These are phyloP conservation scores for Crepidotus sp. DNA, from an alignment of 1,284 basidiomycete genomes.

Conservation along the genomic window DNA sequence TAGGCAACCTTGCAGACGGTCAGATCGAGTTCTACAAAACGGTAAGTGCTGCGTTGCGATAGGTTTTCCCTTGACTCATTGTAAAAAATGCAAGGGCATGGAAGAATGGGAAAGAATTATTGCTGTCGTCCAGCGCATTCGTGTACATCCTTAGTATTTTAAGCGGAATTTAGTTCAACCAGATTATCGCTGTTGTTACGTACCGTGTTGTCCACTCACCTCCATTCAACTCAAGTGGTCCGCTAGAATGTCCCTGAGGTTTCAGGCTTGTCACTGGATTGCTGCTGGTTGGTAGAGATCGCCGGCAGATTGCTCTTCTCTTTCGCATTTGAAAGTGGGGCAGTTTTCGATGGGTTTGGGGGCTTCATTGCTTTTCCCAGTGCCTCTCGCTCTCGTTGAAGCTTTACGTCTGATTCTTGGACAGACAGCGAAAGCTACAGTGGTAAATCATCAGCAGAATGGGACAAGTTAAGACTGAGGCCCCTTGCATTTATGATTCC, in stretches of 20 bases:
- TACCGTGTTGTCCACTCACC: constrained; percentile 1
- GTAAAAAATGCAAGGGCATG: constrained; percentile 49
- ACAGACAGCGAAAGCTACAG: constrained; percentile 61
- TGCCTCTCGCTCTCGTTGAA: constrained; percentile 28
- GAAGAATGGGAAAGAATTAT: constrained; percentile 91
- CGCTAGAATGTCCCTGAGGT: background rate
- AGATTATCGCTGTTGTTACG: constrained; percentile 3
- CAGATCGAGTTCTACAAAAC: constrained; percentile 92
- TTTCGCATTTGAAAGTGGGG: background rate
- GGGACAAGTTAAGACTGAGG: background rate
- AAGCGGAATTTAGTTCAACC: constrained; percentile 16
- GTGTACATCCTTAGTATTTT: constrained; percentile 46
- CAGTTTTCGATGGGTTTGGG: background rate
- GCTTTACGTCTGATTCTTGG: constrained; percentile 69
- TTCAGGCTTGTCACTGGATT: too few species aligned
- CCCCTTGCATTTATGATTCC: constrained; percentile 72
- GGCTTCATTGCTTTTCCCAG: background rate
- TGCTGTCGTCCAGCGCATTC: constrained; percentile 78
- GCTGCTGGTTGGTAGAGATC: background rate
- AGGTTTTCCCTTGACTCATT: constrained; percentile 8
- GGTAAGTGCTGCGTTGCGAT: constrained; percentile 34
- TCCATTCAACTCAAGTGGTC: background rate
- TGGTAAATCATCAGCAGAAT: constrained; percentile 9
- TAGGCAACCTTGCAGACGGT: constrained; percentile 83
- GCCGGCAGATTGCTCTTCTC: background rate